A percentile compares a stretch with the other conserved stretches of the same genome.
These are phyloP conservation scores for Juncus effusus DNA, from an alignment of 176 grass and related monocot genomes.

Conservation along the genomic window DNA sequence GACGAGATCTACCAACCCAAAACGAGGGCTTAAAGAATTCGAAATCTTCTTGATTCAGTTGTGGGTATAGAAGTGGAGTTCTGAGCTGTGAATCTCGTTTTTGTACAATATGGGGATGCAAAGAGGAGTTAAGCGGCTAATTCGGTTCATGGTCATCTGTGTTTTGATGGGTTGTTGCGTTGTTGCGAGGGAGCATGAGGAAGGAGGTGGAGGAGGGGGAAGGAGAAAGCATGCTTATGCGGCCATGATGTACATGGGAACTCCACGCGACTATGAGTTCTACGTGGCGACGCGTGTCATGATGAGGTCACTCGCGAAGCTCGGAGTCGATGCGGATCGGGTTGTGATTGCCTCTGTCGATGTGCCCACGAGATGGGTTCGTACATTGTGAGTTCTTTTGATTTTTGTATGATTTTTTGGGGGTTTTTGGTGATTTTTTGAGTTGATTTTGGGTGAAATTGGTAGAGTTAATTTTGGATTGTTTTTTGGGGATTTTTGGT, in stretches of 20 bases:
- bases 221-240: conserved; percentile 55
- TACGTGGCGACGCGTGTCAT: conserved; percentile 91
- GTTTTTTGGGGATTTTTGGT: no score
- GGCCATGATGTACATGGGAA: conserved; percentile 98
- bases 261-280: conserved; percentile 89
- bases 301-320: conserved; percentile 61
- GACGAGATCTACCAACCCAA: conserved; percentile 23
- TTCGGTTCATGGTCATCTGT: conserved; percentile 29
- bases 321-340: conserved; percentile 52
- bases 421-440: conserved; percentile 5
- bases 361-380: conserved; percentile 64
- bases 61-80: background rate
- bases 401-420: background rate
- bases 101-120: conserved; percentile 31
- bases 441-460: background rate
- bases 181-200: conserved; percentile 13
- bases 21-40: background rate
- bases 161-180: background rate
- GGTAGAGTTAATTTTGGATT: no score
- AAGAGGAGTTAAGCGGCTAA: conserved; percentile 17
- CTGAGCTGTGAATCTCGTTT: conserved; percentile 28
- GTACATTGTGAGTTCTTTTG: conserved; percentile 43
- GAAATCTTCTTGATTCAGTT: background rate
- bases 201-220: conserved; percentile 9
- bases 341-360: conserved; percentile 82